These are phyloP conservation scores for Penicillium brevicompactum DNA, from an alignment of 2,329 filamentous ascomycete genomes.

Conservation along the genomic window DNA sequence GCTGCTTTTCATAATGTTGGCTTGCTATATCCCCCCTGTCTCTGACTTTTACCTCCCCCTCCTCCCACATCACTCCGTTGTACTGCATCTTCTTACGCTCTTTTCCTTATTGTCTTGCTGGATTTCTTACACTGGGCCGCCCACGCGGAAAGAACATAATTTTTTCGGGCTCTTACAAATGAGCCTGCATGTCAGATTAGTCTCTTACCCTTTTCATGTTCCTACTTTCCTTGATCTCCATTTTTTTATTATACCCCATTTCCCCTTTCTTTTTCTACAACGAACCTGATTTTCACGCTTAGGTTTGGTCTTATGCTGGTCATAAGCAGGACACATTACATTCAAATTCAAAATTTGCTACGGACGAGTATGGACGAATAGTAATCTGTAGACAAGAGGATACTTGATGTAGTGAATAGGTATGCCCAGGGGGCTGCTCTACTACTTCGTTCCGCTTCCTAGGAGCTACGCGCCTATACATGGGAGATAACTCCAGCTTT, in stretches of 20 bases:
- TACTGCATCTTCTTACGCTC: conserved; percentile 14
- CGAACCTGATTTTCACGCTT: not conserved
- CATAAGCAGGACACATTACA: conserved; percentile 13
- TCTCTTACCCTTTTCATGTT: conserved; percentile 7
- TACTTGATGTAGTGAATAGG: no score
- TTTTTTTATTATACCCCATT: conserved; percentile 13
- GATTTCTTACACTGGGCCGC: conserved; percentile 21
- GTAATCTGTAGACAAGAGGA: not conserved
- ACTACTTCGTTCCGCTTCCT: no score
- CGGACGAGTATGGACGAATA: not conserved
- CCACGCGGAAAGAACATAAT: conserved; percentile 26
- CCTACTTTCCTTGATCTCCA: conserved; percentile 2
- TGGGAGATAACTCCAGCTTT: no score
- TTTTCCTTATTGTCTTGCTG: conserved; percentile 10
- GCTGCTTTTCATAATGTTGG: conserved; percentile 7
- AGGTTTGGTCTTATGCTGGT: conserved; percentile 1
- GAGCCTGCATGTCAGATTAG: conserved; percentile 16
- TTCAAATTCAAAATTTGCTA: conserved; percentile 7
- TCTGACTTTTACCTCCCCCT: conserved; percentile 16
- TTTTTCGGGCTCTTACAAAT: conserved; percentile 9
- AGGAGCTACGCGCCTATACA: no score
- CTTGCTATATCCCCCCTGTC: conserved; percentile 17
- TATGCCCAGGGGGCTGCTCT: no score
- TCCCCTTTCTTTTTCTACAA: conserved; percentile 4
- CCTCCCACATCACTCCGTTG: conserved; percentile 13